These are phyloP conservation scores for Pleodorina starrii DNA, from an alignment of 139 green algal species.

Conservation along the genomic window DNA sequence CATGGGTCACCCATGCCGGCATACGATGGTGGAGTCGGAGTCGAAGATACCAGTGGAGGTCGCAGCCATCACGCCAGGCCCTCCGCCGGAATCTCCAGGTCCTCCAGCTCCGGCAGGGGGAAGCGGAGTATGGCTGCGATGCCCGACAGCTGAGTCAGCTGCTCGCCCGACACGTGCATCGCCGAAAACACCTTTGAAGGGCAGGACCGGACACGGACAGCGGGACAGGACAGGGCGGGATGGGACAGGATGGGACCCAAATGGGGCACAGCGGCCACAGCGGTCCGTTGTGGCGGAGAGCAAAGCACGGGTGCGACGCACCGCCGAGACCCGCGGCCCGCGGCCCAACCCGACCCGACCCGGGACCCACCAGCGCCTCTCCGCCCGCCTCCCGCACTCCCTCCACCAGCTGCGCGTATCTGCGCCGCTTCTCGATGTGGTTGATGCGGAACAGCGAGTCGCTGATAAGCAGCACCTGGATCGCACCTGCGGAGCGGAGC, in stretches of 20 bases:
- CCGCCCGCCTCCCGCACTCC: slow-evolving; percentile 85
- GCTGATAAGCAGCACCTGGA: slow-evolving; percentile 84
- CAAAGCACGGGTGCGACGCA: too few species aligned
- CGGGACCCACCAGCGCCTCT: slow-evolving; percentile 73
- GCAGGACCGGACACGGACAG: too few species aligned
- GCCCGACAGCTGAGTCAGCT: slow-evolving; percentile 91
- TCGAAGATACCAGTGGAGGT: background rate
- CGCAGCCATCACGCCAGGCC: background rate
- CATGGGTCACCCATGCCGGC: too few species aligned
- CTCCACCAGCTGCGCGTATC: slow-evolving; percentile 88
- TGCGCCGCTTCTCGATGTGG: slow-evolving; percentile 73
- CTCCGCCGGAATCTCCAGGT: slow-evolving; percentile 74
- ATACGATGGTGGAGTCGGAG: too few species aligned
- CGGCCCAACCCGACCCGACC: background rate
- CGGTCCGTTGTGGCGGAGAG: too few species aligned
- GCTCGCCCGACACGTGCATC: slow-evolving; percentile 84
- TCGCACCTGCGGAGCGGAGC: slow-evolving; percentile 75
- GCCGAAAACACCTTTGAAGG: slow-evolving; percentile 87
- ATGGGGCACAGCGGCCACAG: too few species aligned
- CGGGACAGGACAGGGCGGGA: background rate
- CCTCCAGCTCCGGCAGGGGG: slow-evolving; percentile 93
- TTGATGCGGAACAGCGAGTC: slow-evolving; percentile 92
- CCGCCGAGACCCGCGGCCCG: too few species aligned
- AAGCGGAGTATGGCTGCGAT: slow-evolving; percentile 94
- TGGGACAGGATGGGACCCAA: too few species aligned